Percentiles rank a stretch among this genome's conserved stretches.
These are phyloP conservation scores for Cutaneotrichosporon daszewskae DNA, from an alignment of 1,284 basidiomycete species.

Conservation along the genomic window DNA sequence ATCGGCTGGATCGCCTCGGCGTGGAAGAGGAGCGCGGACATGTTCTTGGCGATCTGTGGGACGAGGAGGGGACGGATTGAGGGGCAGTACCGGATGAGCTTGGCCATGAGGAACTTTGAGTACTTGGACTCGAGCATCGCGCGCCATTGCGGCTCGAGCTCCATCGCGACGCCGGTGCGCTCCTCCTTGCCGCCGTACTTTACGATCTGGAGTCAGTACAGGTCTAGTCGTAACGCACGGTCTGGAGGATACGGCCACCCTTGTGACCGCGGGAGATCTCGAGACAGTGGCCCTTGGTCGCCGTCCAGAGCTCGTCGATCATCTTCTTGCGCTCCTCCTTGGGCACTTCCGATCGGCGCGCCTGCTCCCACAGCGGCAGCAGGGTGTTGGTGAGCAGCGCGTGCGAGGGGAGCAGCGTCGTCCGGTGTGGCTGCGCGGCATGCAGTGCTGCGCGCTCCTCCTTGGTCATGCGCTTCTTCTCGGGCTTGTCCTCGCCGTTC, in stretches of 20 bases:
- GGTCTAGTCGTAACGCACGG: conserved; percentile 49
- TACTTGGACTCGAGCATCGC: conserved; percentile 78
- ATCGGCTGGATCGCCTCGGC: conserved; percentile 73
- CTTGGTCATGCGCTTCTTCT: conserved; percentile 31
- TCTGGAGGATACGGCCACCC: conserved; percentile 80
- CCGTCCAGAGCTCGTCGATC: conserved; percentile 63
- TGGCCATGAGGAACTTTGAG: conserved; percentile 83
- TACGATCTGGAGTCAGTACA: conserved; percentile 52
- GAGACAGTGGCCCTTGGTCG: conserved; percentile 69
- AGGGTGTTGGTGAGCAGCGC: conserved; percentile 66
- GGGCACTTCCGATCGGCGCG: conserved; percentile 65
- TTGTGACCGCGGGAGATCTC: conserved; percentile 86
- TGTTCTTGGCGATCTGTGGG: conserved; percentile 65
- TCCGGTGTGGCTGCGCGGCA: conserved; percentile 49
- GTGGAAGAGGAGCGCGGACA: conserved; percentile 70
- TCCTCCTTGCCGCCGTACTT: conserved; percentile 75
- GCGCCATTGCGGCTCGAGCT: conserved; percentile 71
- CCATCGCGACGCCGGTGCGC: conserved; percentile 67
- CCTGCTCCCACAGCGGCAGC: conserved; percentile 67
- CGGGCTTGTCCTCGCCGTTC: conserved; percentile 19
- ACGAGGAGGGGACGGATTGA: conserved; percentile 61
- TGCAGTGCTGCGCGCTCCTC: conserved; percentile 41
- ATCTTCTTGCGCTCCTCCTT: conserved; percentile 68
- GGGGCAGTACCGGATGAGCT: conserved; percentile 71
- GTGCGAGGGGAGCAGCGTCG: conserved; percentile 69